These are phyloP conservation scores for Lasiodiplodia theobromae DNA, from an alignment of 2,329 filamentous ascomycete species.

Conservation along the genomic window DNA sequence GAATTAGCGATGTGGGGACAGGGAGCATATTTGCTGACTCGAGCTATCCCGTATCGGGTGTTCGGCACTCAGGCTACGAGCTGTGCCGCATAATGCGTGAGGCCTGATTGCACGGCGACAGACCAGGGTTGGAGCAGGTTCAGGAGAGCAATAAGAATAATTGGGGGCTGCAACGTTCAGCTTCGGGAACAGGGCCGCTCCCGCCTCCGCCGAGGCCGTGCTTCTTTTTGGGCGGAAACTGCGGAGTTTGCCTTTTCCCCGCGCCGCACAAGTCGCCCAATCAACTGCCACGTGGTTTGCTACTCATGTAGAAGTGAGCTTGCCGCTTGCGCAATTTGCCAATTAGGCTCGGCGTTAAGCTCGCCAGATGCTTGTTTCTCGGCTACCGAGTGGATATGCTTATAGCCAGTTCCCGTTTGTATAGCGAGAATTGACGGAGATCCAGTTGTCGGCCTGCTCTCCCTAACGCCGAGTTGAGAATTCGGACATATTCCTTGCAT, in stretches of 20 bases:
- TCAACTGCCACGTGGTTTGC: not conserved
- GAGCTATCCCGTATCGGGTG: not conserved
- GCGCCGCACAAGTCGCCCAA: not conserved
- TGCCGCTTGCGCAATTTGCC: not conserved
- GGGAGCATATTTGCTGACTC: not conserved
- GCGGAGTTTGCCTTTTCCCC: not conserved
- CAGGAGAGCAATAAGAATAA: not conserved
- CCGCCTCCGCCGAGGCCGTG: constrained; percentile 1
- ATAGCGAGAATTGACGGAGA: not conserved
- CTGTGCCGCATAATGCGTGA: not conserved
- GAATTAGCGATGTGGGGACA: no score
- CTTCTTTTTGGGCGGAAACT: not conserved
- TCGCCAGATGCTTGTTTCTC: not conserved
- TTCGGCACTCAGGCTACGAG: not conserved
- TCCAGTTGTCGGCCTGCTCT: not conserved
- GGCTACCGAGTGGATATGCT: not conserved
- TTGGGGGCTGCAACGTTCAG: not conserved
- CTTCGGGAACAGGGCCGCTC: not conserved
- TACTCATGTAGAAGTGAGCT: not conserved
- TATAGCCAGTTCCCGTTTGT: not conserved
- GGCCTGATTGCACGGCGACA: constrained; percentile 5
- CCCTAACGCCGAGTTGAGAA: not conserved
- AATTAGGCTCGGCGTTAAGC: not conserved
- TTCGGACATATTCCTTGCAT: not conserved
- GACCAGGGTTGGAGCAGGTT: not conserved